Base-by-base conservation (phyloP, 306 rosid species). In the Castanea sativa region DNA sequence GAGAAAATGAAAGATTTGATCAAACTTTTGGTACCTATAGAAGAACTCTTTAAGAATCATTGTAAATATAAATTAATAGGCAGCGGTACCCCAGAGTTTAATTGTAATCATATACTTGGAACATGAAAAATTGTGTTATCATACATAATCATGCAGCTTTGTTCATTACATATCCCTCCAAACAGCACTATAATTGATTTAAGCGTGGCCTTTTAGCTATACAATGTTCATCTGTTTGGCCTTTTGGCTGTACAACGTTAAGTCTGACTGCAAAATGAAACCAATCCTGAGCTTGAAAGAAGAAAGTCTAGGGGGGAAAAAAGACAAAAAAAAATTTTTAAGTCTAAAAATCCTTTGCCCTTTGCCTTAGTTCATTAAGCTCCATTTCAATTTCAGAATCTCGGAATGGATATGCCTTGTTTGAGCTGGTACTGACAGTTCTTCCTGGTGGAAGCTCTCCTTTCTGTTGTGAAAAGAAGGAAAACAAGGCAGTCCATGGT, bases 391-490 rank as follows among this genome's bases (percentile, higher is more conserved):
- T 88, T 41, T 81, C 89, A 3, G 91, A 73, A 81, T 88, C 91
- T 75, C 80, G 82, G 75, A 81, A 75, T 4, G 91, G 91, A 71
- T 69, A 85, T 71, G 88, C 81, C 56, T 77, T 81, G 80, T 68
- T 83, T 0, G 83, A 27, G 57, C 77, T 78, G 10, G 86, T 60
- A 41, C 77, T 16, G 18, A 70, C 78, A 21, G 85, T 81, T 88
- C 89, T 83, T 73, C 91, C 91, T 1, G 86, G 89, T 2, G 89
- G 91, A 77, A 88, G 89, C 53, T 86, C 89, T 71, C 91, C 91
- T 83, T 86, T 88, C 91, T 88, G 83, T 57, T 57, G 16, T 60
- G 69, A 70, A 56, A 64, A 14, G 60, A 25, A 51, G 21, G 23
- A 45, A 33, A 73, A 12, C 33, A 43, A 18, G 38, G 43, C 56